Evolutionary conservation across 495 filamentous ascomycete species (phyloP).

Genomic region (Aspergillus heteromorphus): DNA sequence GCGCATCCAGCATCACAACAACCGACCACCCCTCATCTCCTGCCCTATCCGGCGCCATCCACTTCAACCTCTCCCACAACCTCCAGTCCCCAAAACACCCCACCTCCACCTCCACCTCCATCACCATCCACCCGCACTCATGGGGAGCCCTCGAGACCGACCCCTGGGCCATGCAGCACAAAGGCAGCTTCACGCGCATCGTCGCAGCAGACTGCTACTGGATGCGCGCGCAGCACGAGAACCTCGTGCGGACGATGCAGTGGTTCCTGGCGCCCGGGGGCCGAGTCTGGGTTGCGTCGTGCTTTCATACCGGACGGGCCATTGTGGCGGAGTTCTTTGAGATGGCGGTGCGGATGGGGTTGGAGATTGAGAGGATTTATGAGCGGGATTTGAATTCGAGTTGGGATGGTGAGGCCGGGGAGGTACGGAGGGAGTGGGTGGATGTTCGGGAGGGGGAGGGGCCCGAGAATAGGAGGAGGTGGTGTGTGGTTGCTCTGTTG

Average conservation of each 20-base stretch:
- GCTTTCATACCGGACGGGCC: conserved; percentile 77
- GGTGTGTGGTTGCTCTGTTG: conserved; percentile 71
- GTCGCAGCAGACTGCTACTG: conserved; percentile 81
- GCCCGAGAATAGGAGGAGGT: conserved; percentile 60
- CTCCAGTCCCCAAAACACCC: conserved; percentile 23
- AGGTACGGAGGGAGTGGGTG: conserved; percentile 60
- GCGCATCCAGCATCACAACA: conserved; percentile 57
- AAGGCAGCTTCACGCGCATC: conserved; percentile 58
- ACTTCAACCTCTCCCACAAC: conserved; percentile 56
- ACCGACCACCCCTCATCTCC: conserved; percentile 75
- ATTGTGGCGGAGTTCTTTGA: conserved; percentile 72
- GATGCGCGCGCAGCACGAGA: conserved; percentile 74
- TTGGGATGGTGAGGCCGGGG: conserved; percentile 44
- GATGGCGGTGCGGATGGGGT: conserved; percentile 46
- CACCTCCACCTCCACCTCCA: conserved; percentile 15
- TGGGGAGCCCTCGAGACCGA: conserved; percentile 62
- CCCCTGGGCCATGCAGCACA: conserved; percentile 45
- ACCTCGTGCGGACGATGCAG: conserved; percentile 61
- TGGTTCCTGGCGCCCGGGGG: conserved; percentile 62
- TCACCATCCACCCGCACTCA: conserved; percentile 55
- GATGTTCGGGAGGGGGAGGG: conserved; percentile 54
- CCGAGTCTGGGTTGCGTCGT: conserved; percentile 62
- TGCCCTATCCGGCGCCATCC: conserved; percentile 55
- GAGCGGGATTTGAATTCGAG: conserved; percentile 66
- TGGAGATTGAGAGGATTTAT: conserved; percentile 65